Conservation (phyloP, 2,329 filamentous ascomycete genomes). For the Scytalidium sp. region DNA sequence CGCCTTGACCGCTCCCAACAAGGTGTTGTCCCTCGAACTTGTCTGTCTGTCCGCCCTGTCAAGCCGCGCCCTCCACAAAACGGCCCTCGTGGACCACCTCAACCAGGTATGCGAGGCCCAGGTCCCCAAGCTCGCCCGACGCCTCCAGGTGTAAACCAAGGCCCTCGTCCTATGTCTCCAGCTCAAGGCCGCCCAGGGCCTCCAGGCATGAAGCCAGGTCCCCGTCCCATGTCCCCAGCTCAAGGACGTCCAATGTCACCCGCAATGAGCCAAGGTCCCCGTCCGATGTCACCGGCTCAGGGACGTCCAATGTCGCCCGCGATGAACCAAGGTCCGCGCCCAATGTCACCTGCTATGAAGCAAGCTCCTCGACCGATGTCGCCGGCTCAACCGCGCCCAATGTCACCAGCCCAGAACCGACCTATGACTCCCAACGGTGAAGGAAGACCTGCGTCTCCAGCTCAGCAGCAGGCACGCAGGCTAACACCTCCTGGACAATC, state of each 20-base stretch:
- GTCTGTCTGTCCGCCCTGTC: conserved; percentile 85
- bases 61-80: conserved; percentile 39
- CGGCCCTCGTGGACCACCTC: conserved; percentile 22
- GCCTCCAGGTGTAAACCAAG: conserved; percentile 15
- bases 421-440: conserved; percentile 11
- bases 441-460: conserved; percentile 16
- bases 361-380: conserved; percentile 9
- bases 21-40: conserved; percentile 91
- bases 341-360: no score
- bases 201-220: conserved; percentile 12
- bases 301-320: conserved; percentile 7
- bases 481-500: conserved; percentile 21
- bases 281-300: conserved; percentile 5
- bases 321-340: conserved; percentile 15
- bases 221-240: conserved; percentile 13
- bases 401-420: conserved; percentile 5
- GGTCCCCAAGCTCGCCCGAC: conserved; percentile 13
- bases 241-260: conserved; percentile 3
- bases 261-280: neutral
- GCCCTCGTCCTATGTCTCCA: conserved; percentile 13
- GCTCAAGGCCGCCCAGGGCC: conserved; percentile 12
- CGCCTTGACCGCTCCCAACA: conserved; percentile 87
- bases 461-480: conserved; percentile 15
- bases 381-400: conserved; percentile 7
- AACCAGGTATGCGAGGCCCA: conserved; percentile 17